A percentile compares a stretch with the other conserved stretches of the same genome.
These are phyloP conservation scores for Mortierella sp. DNA, from an alignment of 371 early-diverging fungal species.

Conservation along the genomic window DNA sequence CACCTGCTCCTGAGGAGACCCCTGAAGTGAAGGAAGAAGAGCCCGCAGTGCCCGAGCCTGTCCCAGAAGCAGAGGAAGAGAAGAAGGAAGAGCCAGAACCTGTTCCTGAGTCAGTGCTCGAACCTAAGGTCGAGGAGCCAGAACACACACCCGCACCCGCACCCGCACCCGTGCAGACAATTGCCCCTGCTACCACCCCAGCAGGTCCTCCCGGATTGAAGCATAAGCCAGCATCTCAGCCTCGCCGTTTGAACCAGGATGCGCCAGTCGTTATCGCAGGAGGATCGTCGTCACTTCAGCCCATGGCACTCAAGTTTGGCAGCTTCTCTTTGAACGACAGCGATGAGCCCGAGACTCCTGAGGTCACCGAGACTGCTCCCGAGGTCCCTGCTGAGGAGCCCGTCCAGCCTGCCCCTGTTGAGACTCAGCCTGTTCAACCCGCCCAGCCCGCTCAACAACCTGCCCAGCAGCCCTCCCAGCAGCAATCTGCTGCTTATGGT, in stretches of 20 bases:
- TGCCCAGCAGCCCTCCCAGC: conserved; percentile 31
- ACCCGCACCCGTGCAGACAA: not conserved
- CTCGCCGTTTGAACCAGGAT: conserved; percentile 83
- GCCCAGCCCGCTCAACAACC: conserved; percentile 35
- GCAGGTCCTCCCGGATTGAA: conserved; percentile 69
- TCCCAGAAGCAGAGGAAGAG: conserved; percentile 15
- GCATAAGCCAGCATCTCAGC: conserved; percentile 57
- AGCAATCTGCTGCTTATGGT: conserved; percentile 48
- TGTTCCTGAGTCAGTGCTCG: conserved; percentile 19
- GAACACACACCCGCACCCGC: conserved; percentile 24
- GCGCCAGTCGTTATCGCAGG: conserved; percentile 90
- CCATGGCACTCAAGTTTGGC: conserved; percentile 87
- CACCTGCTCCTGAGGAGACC: conserved; percentile 32
- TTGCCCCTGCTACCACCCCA: conserved; percentile 23
- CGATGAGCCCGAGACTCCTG: conserved; percentile 36
- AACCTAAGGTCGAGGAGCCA: conserved; percentile 26
- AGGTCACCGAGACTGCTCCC: conserved; percentile 1
- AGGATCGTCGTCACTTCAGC: conserved; percentile 70
- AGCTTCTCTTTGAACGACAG: conserved; percentile 76
- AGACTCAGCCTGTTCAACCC: conserved; percentile 37
- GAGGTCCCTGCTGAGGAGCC: conserved; percentile 9
- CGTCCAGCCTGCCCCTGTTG: conserved; percentile 26
- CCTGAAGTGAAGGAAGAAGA: conserved; percentile 27
- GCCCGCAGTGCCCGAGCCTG: conserved; percentile 26
- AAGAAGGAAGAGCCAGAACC: conserved; percentile 34